Conservation (phyloP, 192 early-diverging fungal genomes). For the Coemansia guatemalensis region DNA sequence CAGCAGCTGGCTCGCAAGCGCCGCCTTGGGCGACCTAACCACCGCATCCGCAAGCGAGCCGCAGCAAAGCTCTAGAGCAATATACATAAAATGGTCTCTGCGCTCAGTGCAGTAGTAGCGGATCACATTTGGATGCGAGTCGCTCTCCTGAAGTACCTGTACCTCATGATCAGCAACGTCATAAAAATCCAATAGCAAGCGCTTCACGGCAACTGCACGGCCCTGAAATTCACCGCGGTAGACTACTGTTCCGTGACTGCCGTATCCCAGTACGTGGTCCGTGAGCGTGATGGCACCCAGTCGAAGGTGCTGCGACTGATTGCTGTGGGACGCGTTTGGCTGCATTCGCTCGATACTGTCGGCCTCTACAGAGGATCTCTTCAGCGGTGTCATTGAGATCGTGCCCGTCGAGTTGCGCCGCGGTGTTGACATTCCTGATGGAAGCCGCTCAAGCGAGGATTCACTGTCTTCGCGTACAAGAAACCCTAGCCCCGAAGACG, state of each 20-base stretch:
- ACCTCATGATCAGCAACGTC: constrained; percentile 96
- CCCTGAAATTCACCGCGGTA: constrained; percentile 93
- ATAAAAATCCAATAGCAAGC: constrained; percentile 93
- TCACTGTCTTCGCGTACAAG: constrained; percentile 40
- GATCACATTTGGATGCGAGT: constrained; percentile 94
- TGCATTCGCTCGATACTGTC: constrained; percentile 17
- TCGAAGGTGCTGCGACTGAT: constrained; percentile 31
- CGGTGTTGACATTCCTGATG: constrained; percentile 34
- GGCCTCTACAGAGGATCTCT: constrained; percentile 15
- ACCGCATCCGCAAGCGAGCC: constrained; percentile 88
- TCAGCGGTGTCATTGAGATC: constrained; percentile 40
- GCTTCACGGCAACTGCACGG: constrained; percentile 89
- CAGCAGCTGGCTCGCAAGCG: constrained; percentile 49
- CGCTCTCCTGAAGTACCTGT: constrained; percentile 85
- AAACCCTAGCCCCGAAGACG: constrained; percentile 20
- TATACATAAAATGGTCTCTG: constrained; percentile 90
- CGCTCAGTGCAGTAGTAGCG: constrained; percentile 92
- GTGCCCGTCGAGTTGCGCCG: constrained; percentile 51
- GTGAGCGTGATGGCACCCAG: constrained; percentile 60
- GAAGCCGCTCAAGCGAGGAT: constrained; percentile 31
- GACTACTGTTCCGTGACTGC: constrained; percentile 96
- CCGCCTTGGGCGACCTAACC: constrained; percentile 55
- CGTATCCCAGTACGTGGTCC: constrained; percentile 75
- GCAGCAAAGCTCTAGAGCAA: constrained; percentile 93
- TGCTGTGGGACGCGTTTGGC: constrained; percentile 7